Conservation (phyloP, 78 protist genomes). For the Ministeria vibrans region DNA sequence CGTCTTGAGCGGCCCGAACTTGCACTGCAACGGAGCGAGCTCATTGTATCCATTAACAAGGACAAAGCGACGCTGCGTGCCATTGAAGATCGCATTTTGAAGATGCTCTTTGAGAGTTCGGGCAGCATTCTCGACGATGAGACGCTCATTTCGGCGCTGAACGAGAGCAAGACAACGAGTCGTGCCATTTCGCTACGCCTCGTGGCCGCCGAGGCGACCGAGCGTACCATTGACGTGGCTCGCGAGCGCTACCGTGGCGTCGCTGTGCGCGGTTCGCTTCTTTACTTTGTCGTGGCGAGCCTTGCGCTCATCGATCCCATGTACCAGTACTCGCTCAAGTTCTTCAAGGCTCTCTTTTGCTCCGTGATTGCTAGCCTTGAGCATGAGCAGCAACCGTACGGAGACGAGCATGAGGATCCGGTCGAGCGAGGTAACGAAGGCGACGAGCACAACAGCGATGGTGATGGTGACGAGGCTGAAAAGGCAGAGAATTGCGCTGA, state of each 20-base stretch:
- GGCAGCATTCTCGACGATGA: conserved; percentile 75
- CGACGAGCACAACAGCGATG: conserved; percentile 69
- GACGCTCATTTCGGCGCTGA: conserved; percentile 65
- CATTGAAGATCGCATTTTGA: conserved; percentile 52
- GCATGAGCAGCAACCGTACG: too few species aligned
- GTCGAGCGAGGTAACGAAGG: too few species aligned
- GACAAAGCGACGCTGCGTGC: conserved; percentile 44
- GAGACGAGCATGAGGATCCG: too few species aligned
- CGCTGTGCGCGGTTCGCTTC: conserved; percentile 68
- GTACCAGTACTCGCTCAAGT: conserved; percentile 63
- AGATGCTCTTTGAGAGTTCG: conserved; percentile 20
- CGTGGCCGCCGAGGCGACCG: conserved; percentile 48
- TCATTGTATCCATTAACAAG: conserved; percentile 34
- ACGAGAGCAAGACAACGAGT: conserved; percentile 41
- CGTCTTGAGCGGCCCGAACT: conserved; percentile 52
- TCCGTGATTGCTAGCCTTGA: conserved; percentile 45
- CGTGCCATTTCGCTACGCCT: conserved; percentile 34
- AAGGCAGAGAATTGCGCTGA: conserved; percentile 65
- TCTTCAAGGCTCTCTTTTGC: conserved; percentile 45
- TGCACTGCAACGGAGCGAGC: conserved; percentile 41
- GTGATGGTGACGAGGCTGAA: conserved; percentile 56
- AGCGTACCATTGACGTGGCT: conserved; percentile 19
- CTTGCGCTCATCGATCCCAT: conserved; percentile 48
- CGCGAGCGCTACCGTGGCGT: conserved; percentile 51
- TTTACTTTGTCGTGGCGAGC: conserved; percentile 67